Percentiles rank a stretch among this genome's conserved stretches.
These are phyloP conservation scores for Chaetoscypha palmicola DNA, from an alignment of 2,329 filamentous ascomycete genomes.

Conservation along the genomic window DNA sequence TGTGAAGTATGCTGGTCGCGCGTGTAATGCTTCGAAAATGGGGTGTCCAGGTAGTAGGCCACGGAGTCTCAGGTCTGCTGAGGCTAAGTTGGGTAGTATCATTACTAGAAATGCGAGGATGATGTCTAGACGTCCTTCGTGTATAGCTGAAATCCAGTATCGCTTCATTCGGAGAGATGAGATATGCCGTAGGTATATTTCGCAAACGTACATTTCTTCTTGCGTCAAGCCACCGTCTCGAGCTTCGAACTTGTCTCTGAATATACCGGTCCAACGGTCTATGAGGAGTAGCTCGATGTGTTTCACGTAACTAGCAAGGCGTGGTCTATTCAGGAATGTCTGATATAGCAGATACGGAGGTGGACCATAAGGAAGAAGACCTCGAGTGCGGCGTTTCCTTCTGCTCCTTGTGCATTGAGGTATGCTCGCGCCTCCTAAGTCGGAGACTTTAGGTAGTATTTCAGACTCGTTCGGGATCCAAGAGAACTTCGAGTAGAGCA, in stretches of 20 bases:
- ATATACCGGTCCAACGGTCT: conserved; percentile 1
- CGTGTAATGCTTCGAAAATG: not conserved
- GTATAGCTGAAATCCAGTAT: too few relatives aligned
- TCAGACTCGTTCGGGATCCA: conserved; percentile 7
- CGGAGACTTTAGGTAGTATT: not conserved
- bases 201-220: not conserved
- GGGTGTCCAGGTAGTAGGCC: not conserved
- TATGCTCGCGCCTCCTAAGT: not conserved
- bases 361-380: not conserved
- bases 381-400: not conserved
- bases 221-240: conserved; percentile 7
- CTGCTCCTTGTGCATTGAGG: not conserved
- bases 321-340: conserved; percentile 7
- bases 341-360: conserved; percentile 10
- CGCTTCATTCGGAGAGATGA: conserved; percentile 1
- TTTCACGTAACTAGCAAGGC: conserved; percentile 4
- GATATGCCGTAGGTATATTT: not conserved
- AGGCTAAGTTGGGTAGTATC: not conserved
- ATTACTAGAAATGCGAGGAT: conserved; percentile 5
- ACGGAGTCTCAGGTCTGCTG: conserved; percentile 9
- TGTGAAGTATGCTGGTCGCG: too few relatives aligned
- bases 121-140: conserved; percentile 8
- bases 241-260: conserved; percentile 8
- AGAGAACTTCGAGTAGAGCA: conserved; percentile 7
- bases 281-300: conserved; percentile 2